Base-by-base conservation (phyloP, 176 grass and related monocot species). In the Tuctoria greenei region DNA sequence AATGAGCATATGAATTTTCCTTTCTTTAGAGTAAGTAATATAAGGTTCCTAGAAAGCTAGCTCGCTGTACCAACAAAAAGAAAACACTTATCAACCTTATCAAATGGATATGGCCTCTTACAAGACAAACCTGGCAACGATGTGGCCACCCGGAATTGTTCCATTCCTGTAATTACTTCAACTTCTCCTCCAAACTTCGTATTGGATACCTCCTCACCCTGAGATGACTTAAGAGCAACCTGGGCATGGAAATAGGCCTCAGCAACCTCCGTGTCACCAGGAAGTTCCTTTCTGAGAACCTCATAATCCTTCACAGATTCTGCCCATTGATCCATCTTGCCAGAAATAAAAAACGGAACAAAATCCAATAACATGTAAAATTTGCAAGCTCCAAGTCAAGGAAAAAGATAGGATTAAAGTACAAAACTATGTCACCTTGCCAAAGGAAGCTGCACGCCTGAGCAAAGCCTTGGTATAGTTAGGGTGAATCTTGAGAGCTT, bases 381-480 rank as follows among this genome's bases (percentile, higher is more conserved):
- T 77, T 44, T 26, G 57, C 27, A 75, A 70, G 28, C 12, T 79
- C 44, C 31, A 85, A 42, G 79, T 60, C 41, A 67, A 28, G 3
- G n/a, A 2, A 17, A 31, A 63, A 14, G 10, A 13, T 44, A 61
- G n/a, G 43, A 68, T 23, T 25, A 60, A 79, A 61, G 3, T 20
- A 24, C 1, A 4, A 1, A 74, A n/a, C 14, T 3, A 45, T 61
- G 61, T 12, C 49, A 99, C 95, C 91, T 99, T 95, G 78, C 68
- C 75, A 80, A 88, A 87, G 4, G 91, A 99, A 74, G 91, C 95
- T 79, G 91, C 95, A 64, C 95, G 87, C 55, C 91, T 90, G 58
- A 99, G 95, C 82, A 95, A 78, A 54, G 95, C 95, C 85, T 99
- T 99, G 8, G 82, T 88, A 79, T 99, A 99, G 62, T 99, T 95